Base-by-base conservation (phyloP, 202 grass and related monocot species). In the Bolboschoenoplectus hybrid region DNA sequence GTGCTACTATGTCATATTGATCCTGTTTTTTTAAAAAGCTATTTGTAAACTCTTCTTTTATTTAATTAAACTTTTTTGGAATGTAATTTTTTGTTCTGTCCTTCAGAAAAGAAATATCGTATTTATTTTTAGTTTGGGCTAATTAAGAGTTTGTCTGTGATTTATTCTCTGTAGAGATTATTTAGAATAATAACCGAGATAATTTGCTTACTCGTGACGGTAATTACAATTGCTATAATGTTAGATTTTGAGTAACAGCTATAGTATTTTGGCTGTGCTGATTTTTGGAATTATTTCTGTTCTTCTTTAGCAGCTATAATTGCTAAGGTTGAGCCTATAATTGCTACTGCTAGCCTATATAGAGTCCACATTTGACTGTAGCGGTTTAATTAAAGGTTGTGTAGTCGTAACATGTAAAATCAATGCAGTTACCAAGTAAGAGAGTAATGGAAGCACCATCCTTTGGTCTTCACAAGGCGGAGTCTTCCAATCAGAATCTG, bases 401-500 rank as follows among this genome's bases (percentile, higher is more conserved):
- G 81, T 87, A 63, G 53, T 84, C 86, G 39, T 70, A 63, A 71
- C 36, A 72, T 86, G 61, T 69, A 38, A 57, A 82, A 58, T 83
- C 86, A 55, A 58, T 87, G 90, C 89, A 95, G 96, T 63, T 91
- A 72, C 74, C 89, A 68, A 92, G 87, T 79, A 92, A 95, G 87
- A 90, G 91, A 91, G 89, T 92, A 87, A 89, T 94, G 73, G 85
- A 91, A 75, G 86, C 87, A 85, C 85, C 91, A 57, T 92, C 94
- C 87, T 97, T 93, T 91, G 88, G 88, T 83, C 77, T 95, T 86
- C 85, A 89, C 87, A 92, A 93, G 89, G 87, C 89, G 32, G 91
- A 85, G 89, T 89, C 93, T 93, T 89, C 88, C 88, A 89, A 94
- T 89, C 95, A 93, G 51, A 88, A 90, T 88, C 40, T 91, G 85